Conservation (phyloP, 768 basidiomycete species). For the Auricularia cornea region DNA sequence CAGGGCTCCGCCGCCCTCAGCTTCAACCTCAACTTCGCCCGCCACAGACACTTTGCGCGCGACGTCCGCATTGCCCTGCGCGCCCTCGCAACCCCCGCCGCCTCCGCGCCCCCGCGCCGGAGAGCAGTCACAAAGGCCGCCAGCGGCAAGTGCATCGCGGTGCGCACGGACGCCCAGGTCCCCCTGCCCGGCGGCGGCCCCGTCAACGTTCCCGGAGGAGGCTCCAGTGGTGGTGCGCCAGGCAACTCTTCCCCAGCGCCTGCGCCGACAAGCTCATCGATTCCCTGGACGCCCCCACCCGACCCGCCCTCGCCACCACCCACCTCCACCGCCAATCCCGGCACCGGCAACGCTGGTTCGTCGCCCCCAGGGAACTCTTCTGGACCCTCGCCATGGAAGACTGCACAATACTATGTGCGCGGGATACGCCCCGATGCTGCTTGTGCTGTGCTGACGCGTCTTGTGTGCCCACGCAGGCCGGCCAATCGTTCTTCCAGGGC, state of each 20-base stretch:
- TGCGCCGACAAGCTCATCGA: not conserved
- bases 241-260: too few relatives aligned
- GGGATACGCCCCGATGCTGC: slow-evolving; percentile 6
- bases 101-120: not conserved
- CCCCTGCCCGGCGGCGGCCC: slow-evolving; percentile 29
- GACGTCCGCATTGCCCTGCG: slow-evolving; percentile 63
- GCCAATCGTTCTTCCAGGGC: slow-evolving; percentile 69
- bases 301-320: not conserved
- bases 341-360: slow-evolving; percentile 14
- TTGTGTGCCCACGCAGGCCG: slow-evolving; percentile 37
- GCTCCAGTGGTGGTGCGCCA: not conserved
- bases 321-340: slow-evolving; percentile 1
- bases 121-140: not conserved
- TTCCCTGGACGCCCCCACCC: not conserved
- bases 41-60: slow-evolving; percentile 34
- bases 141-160: not conserved
- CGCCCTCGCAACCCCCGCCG: slow-evolving; percentile 33
- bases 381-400: slow-evolving; percentile 26
- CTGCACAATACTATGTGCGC: slow-evolving; percentile 11
- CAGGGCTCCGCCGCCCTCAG: not conserved
- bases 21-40: not conserved
- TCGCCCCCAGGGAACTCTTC: slow-evolving; percentile 3
- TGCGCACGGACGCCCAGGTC: slow-evolving; percentile 13
- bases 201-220: slow-evolving; percentile 8
- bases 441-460: slow-evolving; percentile 26